Evolutionary conservation across 225 moss, liverwort and hornwort species (phyloP).

Genomic region (Physcomitrellopsis africana): DNA sequence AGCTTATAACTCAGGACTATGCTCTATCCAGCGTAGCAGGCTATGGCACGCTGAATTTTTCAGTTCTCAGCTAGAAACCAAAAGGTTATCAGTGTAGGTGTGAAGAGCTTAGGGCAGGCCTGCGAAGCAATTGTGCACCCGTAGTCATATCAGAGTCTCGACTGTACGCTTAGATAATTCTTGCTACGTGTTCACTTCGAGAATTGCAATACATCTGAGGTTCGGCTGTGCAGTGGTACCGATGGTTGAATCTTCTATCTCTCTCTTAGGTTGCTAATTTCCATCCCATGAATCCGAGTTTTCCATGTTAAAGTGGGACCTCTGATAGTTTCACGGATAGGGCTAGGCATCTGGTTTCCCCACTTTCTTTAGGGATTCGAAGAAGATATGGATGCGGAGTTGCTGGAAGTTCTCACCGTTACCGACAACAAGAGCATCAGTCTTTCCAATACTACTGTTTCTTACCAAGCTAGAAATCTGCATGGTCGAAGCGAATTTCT

Average conservation of each 20-base stretch:
- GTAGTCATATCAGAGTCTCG: neutral
- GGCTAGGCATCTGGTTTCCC: conserved; percentile 97
- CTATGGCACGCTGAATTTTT: neutral
- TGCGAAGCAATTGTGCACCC: neutral
- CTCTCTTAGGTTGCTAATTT: neutral
- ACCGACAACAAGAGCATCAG: conserved; percentile 77
- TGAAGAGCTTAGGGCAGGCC: neutral
- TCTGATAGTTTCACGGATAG: conserved; percentile 83
- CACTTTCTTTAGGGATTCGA: conserved; percentile 90
- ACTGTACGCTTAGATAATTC: neutral
- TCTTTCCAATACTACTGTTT: conserved; percentile 93
- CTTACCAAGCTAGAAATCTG: conserved; percentile 88
- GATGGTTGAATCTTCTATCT: neutral
- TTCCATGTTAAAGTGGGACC: conserved; percentile 80
- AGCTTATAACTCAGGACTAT: neutral
- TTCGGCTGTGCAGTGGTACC: neutral
- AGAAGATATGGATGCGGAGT: conserved; percentile 86
- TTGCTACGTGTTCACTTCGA: neutral
- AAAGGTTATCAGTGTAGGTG: neutral
- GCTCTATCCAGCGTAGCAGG: neutral
- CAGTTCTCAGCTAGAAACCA: neutral
- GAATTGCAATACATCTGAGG: neutral
- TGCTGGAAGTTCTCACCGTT: conserved; percentile 86
- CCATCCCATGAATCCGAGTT: neutral
- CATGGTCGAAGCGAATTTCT: conserved; percentile 91